Percentiles rank a stretch among this genome's conserved stretches.
These are phyloP conservation scores for Acidiella bohemica DNA, from an alignment of 495 filamentous ascomycete genomes.

Conservation along the genomic window DNA sequence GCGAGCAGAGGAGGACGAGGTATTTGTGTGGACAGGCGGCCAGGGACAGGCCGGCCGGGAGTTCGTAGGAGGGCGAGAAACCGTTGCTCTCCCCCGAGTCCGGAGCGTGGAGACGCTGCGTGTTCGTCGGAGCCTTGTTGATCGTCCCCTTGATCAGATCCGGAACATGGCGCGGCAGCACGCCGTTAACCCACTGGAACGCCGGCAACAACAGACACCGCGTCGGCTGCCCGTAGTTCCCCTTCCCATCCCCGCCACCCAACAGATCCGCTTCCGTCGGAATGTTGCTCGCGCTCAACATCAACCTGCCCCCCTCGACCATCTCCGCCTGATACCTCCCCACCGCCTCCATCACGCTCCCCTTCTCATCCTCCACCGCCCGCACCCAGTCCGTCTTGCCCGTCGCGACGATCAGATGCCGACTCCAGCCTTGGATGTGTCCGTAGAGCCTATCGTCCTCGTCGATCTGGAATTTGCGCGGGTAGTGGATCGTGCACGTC, in stretches of 20 bases:
- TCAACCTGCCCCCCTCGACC: conserved; percentile 73
- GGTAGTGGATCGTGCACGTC: conserved; percentile 66
- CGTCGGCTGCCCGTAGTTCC: conserved; percentile 40
- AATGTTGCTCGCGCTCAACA: conserved; percentile 91
- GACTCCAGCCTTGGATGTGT: conserved; percentile 74
- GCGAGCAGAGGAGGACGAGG: conserved; percentile 86
- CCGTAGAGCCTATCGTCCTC: conserved; percentile 71
- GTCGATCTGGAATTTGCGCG: conserved; percentile 62
- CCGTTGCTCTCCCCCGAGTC: conserved; percentile 1
- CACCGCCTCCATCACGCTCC: conserved; percentile 91
- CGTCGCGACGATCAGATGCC: conserved; percentile 83
- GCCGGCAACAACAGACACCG: conserved; percentile 76
- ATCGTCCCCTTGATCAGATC: conserved; percentile 60
- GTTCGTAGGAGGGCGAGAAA: conserved; percentile 12
- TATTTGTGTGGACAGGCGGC: conserved; percentile 66
- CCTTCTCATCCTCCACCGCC: conserved; percentile 79
- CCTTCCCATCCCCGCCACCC: conserved; percentile 22
- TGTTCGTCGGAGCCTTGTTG: conserved; percentile 59
- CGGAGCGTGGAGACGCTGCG: conserved; percentile 44
- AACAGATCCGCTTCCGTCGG: conserved; percentile 29
- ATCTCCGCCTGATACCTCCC: conserved; percentile 44
- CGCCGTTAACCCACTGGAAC: conserved; percentile 74
- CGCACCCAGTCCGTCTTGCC: conserved; percentile 91
- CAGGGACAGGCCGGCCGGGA: conserved; percentile 43
- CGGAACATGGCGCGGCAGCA: conserved; percentile 61